Percentiles rank a stretch among this genome's conserved stretches.
phyloP scores from a whole-genome alignment of 2,329 filamentous ascomycete species.

The Pyricularia pennisetigena region DNA sequence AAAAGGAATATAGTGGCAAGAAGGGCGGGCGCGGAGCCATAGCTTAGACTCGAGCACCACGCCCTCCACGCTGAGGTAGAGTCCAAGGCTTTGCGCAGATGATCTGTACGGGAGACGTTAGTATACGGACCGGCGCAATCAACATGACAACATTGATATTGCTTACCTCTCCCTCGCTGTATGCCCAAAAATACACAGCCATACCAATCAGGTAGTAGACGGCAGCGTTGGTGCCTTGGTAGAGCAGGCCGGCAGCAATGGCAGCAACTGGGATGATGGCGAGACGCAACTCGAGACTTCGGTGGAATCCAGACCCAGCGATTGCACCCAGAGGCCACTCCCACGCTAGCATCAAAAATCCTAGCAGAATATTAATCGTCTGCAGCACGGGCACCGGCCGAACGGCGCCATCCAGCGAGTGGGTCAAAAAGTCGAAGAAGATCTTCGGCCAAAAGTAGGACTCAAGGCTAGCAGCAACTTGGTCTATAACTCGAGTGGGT shows the following conservation, averaged over 20 bases:
- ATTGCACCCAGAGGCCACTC: slow-evolving; percentile 82
- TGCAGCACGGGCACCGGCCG: slow-evolving; percentile 84
- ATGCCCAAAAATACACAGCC: slow-evolving; percentile 90
- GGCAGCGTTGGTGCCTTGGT: slow-evolving; percentile 86
- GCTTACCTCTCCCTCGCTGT: slow-evolving; percentile 90
- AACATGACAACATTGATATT: slow-evolving; percentile 4
- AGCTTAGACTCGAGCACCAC: slow-evolving; percentile 13
- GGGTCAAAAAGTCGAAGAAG: slow-evolving; percentile 94
- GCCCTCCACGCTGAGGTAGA: slow-evolving; percentile 44
- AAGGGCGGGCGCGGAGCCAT: background rate
- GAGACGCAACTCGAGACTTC: slow-evolving; percentile 78
- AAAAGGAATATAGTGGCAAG: slow-evolving; percentile 1
- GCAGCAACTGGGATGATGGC: slow-evolving; percentile 72
- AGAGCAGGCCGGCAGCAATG: slow-evolving; percentile 67
- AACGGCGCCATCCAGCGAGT: slow-evolving; percentile 76
- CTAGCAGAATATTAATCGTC: slow-evolving; percentile 78
- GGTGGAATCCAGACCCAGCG: slow-evolving; percentile 69
- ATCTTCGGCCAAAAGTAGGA: slow-evolving; percentile 98
- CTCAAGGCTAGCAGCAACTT: slow-evolving; percentile 73
- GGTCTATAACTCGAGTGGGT: slow-evolving; percentile 51
- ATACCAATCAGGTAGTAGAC: slow-evolving; percentile 86
- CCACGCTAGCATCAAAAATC: slow-evolving; percentile 68
- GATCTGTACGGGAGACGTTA: slow-evolving; percentile 32
- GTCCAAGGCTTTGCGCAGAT: slow-evolving; percentile 64
- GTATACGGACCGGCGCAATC: slow-evolving; percentile 6